Evolutionary conservation across 2,329 filamentous ascomycete species (phyloP), one percentile per base, ranked within the genome.

Genomic region (Apiospora hydei): DNA sequence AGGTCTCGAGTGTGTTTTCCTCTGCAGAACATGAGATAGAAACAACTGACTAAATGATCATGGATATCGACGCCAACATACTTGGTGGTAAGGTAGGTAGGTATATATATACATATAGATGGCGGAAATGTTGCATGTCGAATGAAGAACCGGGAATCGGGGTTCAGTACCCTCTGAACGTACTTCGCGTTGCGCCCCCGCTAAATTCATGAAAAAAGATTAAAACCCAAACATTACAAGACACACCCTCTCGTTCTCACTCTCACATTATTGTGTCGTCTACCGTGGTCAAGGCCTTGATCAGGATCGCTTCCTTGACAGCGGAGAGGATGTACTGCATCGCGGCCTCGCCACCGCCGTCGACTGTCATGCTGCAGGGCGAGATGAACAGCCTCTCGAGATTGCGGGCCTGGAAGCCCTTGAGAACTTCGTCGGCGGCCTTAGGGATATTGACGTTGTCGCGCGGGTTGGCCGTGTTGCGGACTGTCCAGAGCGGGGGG

Each of bases 361-460:
- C 57, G 57, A 64, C 57, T 3, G 57, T 64, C 57, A 64, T 64
- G 57, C 57, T 64, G 41, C 67, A 68, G 1, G 67, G 67, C 14
- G 43, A 68, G 30, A 68, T 49, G 24, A 49, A 49, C n/a, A 68
- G 43, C 16, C 67, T 6, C 46, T 68, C 67, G n/a, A 46, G 41
- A n/a, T 68, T 68, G 41, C 43, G 67, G 10, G 43, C 46, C 43
- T 68, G 46, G 41, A 68, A 68, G 3, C 67, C 43, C 67, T 49
- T 49, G 14, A 68, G 41, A 13, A 68, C 46, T 24, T 68, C 43
- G 30, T 68, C 67, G 67, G 67, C 67, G n/a, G 67, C 67, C n/a
- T 68, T 68, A 41, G 43, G 67, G 67, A 68, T 68, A 30, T 68
- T 64, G 57, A 64, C 67, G 24, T 49, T 68, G 67, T 49, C 67